These are phyloP conservation scores for Exobasidium rhododendri DNA, from an alignment of 1,284 basidiomycete species.

Conservation along the genomic window DNA sequence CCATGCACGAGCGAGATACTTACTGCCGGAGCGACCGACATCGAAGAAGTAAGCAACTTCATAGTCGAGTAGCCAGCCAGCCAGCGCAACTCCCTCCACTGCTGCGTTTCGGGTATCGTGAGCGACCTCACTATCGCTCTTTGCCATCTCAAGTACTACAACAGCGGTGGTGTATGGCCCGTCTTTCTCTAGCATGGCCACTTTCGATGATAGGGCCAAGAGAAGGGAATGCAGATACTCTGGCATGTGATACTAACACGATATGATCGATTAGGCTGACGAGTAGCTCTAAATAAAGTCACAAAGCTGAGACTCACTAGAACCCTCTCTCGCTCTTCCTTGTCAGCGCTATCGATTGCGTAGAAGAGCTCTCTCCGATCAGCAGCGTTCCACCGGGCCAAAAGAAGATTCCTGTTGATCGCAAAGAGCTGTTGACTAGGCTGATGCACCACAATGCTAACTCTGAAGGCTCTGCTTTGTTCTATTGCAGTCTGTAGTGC, in stretches of 20 bases:
- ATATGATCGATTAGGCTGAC: too few relatives aligned
- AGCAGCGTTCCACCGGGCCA: background rate
- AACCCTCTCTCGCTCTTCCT: background rate
- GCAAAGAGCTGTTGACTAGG: background rate
- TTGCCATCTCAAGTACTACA: too few relatives aligned
- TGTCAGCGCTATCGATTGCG: background rate
- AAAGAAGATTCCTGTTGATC: background rate
- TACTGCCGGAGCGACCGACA: background rate
- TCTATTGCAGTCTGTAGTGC: background rate
- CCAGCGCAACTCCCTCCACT: constrained; percentile 5
- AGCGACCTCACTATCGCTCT: too few relatives aligned
- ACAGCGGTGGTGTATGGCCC: too few relatives aligned
- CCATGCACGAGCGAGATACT: background rate
- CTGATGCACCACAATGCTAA: background rate
- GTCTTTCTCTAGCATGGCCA: too few relatives aligned
- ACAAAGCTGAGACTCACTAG: background rate
- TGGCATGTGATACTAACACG: too few relatives aligned
- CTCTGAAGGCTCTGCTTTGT: background rate
- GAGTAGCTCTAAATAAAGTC: too few relatives aligned
- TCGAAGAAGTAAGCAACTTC: background rate
- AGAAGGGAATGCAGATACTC: too few relatives aligned
- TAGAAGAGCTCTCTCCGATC: background rate
- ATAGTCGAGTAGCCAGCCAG: constrained; percentile 11
- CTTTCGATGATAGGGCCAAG: too few relatives aligned
- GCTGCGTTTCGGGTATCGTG: too few relatives aligned